These are phyloP conservation scores for Tricholoma sp. DNA, from an alignment of 768 basidiomycete species.

Conservation along the genomic window DNA sequence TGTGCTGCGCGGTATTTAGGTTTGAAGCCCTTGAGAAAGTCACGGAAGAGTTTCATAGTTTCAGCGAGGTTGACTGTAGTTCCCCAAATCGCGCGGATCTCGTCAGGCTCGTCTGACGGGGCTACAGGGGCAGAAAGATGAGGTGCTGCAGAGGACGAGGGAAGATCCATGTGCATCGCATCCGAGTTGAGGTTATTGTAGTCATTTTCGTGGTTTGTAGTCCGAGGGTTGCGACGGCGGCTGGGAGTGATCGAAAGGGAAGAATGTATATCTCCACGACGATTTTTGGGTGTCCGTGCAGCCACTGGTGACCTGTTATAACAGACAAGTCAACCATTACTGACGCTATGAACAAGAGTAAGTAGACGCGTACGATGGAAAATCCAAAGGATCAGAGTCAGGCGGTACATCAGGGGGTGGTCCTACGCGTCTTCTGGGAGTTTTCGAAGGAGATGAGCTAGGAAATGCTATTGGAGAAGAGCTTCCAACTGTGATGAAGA, in stretches of 20 bases:
- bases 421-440: constrained; percentile 31
- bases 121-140: constrained; percentile 55
- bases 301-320: constrained; percentile 43
- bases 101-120: constrained; percentile 71
- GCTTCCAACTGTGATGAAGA: constrained; percentile 37
- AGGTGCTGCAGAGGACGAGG: constrained; percentile 45
- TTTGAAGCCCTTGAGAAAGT: constrained; percentile 91
- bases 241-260: constrained; percentile 57
- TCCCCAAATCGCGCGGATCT: constrained; percentile 94
- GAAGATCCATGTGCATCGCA: constrained; percentile 49
- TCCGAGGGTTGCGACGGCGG: constrained; percentile 24
- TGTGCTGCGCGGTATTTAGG: constrained; percentile 77
- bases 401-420: constrained; percentile 31
- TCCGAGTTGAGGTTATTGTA: constrained; percentile 53
- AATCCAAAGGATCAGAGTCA: constrained; percentile 66
- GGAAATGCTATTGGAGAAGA: constrained; percentile 65
- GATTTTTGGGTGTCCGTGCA: constrained; percentile 61
- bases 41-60: constrained; percentile 86
- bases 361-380: constrained; percentile 51
- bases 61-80: constrained; percentile 91
- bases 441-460: constrained; percentile 55
- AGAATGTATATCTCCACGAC: constrained; percentile 90
- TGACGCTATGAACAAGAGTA: neutral
- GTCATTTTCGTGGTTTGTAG: constrained; percentile 18
- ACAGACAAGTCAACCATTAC: neutral